phyloP scores from a whole-genome alignment of 768 basidiomycete genomes.

The Auricularia sp. region DNA sequence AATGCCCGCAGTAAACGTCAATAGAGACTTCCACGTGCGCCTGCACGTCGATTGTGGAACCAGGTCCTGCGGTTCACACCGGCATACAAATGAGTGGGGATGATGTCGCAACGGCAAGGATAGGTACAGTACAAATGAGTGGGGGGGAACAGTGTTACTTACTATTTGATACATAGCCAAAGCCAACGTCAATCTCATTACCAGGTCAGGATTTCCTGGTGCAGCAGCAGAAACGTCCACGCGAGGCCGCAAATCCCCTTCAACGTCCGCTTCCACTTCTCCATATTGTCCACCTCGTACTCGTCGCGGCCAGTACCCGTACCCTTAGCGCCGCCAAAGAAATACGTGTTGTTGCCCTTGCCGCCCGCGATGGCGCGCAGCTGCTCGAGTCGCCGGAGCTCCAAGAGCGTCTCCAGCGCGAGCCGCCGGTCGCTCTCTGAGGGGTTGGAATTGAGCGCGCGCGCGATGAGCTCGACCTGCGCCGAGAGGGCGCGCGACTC shows the following conservation, averaged over 20 bases:
- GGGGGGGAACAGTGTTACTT: no score
- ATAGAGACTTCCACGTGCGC: no score
- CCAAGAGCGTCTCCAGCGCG: conserved; percentile 35
- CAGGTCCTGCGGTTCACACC: no score
- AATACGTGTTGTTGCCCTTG: conserved; percentile 45
- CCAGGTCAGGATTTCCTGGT: neutral
- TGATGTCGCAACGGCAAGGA: no score
- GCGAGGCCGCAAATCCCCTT: neutral
- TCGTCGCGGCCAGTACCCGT: conserved; percentile 21
- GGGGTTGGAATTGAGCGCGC: conserved; percentile 27
- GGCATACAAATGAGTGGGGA: no score
- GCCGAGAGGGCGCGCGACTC: conserved; percentile 38
- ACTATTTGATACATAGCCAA: no score
- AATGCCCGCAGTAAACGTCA: no score
- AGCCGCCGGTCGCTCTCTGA: conserved; percentile 24
- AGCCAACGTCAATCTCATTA: no score
- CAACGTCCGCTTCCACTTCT: conserved; percentile 21
- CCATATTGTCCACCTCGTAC: conserved; percentile 40
- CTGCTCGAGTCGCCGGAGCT: conserved; percentile 43
- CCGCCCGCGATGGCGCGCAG: conserved; percentile 42
- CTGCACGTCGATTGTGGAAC: no score
- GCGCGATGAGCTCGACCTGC: conserved; percentile 40
- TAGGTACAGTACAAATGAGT: no score
- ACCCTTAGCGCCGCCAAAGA: conserved; percentile 25
- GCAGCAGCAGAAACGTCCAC: neutral